Base-by-base conservation (phyloP, 2,329 filamentous ascomycete species). In the Pleurostoma richardsiae region DNA sequence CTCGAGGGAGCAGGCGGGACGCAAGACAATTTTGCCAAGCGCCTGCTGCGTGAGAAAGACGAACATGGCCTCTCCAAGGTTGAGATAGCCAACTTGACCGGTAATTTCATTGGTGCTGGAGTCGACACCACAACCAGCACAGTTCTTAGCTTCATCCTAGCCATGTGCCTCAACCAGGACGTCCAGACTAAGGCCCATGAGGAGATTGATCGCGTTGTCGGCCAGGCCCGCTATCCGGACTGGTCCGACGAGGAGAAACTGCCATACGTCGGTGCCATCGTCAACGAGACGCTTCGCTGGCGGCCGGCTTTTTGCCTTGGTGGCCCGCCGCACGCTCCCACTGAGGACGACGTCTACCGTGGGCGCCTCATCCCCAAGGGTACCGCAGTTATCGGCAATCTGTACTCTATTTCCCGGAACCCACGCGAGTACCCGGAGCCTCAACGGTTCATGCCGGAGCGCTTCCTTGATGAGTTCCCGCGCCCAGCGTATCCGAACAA, bases 71-170 rank as follows among this genome's bases (percentile, higher is more conserved):
- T 42, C 2, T 10, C 6, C 4, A 42, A 42, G 11, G 29, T 42
- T 4, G 40, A 42, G 40, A 42, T 42, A 7, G 29, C 40, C 7
- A 42, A 42, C 40, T 26, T 42, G 29, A 42, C 41, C 0, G 41
- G 41, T 3, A 42, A 42, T 1, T 42, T 42, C 41, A 42, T 42
- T 5, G 41, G 41, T 5, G 41, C 41, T 8, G 41, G 41, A 3
- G 41, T 42, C 29, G 41, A 42, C 11, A 42, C 41, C 1, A 42
- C 41, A 26, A 42, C 29, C n/a, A 42, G 41, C 41, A 42, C 41
- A 1, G 33, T 42, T 29, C 11, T 42, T n/a, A 42, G 29, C 5
- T 42, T 42, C 28, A 30, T 42, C 2, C 29, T 42, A 5, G 41
- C 41, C n/a, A 42, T 42, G 41, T 42, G 41, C 6, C 41, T 42